Percentiles rank a stretch among this genome's conserved stretches.
These are phyloP conservation scores for Claviceps cyperi DNA, from an alignment of 2,329 filamentous ascomycete genomes.

Conservation along the genomic window DNA sequence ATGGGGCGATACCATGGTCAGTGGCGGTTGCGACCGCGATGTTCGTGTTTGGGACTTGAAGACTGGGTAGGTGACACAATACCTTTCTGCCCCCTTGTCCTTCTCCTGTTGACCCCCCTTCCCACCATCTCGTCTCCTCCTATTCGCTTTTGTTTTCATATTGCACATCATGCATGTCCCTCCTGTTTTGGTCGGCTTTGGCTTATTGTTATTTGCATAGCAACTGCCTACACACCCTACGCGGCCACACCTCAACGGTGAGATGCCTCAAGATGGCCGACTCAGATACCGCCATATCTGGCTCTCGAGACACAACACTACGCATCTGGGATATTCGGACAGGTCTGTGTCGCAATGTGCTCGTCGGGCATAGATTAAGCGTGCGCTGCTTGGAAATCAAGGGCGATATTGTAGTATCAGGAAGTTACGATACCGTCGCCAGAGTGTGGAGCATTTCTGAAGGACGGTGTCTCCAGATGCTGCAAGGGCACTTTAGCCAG, in stretches of 20 bases:
- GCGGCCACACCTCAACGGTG: slow-evolving; percentile 92
- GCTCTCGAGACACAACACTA: slow-evolving; percentile 85
- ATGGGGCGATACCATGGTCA: slow-evolving; percentile 89
- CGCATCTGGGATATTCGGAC: slow-evolving; percentile 88
- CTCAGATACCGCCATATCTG: slow-evolving; percentile 84
- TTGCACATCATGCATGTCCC: not conserved
- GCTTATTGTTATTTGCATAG: slow-evolving; percentile 26
- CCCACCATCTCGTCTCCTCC: too few species aligned
- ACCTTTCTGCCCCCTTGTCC: not conserved
- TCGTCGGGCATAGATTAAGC: slow-evolving; percentile 90
- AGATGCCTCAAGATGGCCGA: slow-evolving; percentile 97
- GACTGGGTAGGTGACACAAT: slow-evolving; percentile 54
- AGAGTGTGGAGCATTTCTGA: slow-evolving; percentile 97
- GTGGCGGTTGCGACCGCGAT: slow-evolving; percentile 90
- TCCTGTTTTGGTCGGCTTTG: not conserved
- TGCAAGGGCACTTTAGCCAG: slow-evolving; percentile 92
- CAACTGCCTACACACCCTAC: slow-evolving; percentile 63
- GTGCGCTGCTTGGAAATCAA: slow-evolving; percentile 92
- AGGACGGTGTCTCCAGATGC: slow-evolving; percentile 76
- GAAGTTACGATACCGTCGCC: slow-evolving; percentile 93
- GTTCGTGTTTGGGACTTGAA: slow-evolving; percentile 94
- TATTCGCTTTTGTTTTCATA: not conserved
- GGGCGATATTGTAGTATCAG: slow-evolving; percentile 92
- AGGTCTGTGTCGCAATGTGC: slow-evolving; percentile 77
- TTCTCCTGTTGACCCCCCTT: too few species aligned